phyloP scores from a whole-genome alignment of 2,329 filamentous ascomycete genomes.

The Paecilomyces sp. region DNA sequence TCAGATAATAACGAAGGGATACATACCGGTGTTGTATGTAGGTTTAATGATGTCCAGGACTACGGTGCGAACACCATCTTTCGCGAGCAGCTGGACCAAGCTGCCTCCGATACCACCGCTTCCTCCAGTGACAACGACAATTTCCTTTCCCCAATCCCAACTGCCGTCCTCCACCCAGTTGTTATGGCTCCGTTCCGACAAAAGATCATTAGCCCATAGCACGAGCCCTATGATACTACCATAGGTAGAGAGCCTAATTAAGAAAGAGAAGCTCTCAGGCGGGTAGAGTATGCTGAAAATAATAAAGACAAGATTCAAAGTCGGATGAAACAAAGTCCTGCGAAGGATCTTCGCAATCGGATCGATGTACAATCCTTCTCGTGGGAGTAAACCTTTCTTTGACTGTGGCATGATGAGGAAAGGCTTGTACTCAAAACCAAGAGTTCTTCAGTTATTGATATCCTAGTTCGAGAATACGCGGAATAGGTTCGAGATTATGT shows the following conservation, averaged over 20 bases:
- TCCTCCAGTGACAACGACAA: conserved; percentile 41
- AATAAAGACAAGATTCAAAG: too few species aligned
- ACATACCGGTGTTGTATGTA: conserved; percentile 3
- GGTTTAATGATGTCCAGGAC: conserved; percentile 27
- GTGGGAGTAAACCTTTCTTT: conserved; percentile 5
- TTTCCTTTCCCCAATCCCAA: conserved; percentile 34
- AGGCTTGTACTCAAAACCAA: too few species aligned
- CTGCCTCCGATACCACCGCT: conserved; percentile 37
- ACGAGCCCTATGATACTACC: too few species aligned
- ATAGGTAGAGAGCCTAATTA: too few species aligned
- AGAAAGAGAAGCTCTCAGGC: too few species aligned
- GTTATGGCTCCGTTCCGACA: conserved; percentile 9
- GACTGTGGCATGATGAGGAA: too few species aligned
- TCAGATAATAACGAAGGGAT: too few species aligned
- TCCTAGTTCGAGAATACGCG: too few species aligned
- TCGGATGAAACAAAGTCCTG: conserved; percentile 8
- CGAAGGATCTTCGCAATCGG: conserved; percentile 7
- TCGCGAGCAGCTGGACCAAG: conserved; percentile 24
- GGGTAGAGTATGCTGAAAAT: too few species aligned
- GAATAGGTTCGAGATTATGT: too few species aligned
- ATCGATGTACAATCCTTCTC: conserved; percentile 16
- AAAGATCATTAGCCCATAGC: conserved; percentile 9
- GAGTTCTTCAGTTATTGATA: too few species aligned
- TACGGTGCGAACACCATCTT: conserved; percentile 23
- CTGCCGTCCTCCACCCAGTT: conserved; percentile 15